A percentile compares a stretch with the other conserved stretches of the same genome.
Conservation (phyloP, 768 basidiomycete species). For the Russula dissimulans region DNA sequence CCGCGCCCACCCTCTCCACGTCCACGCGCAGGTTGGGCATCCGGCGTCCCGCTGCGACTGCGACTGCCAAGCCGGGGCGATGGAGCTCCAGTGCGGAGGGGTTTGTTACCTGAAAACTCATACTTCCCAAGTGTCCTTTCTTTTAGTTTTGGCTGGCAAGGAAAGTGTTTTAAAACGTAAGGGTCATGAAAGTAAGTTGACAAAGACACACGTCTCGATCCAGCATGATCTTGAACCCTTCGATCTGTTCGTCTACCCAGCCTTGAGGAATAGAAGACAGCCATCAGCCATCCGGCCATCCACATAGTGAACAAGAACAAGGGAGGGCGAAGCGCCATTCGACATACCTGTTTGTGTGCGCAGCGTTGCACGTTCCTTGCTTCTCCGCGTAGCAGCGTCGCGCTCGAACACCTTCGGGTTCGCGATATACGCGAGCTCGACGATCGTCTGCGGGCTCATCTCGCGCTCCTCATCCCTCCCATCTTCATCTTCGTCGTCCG, state of each 20-base stretch:
- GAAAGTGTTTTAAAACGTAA: not conserved
- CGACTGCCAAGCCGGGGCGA: constrained; percentile 4
- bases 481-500: constrained; percentile 29
- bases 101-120: constrained; percentile 61
- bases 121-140: constrained; percentile 67
- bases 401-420: constrained; percentile 71
- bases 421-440: constrained; percentile 70
- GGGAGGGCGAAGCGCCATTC: not conserved
- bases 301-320: not conserved
- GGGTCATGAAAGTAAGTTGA: not conserved
- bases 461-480: constrained; percentile 24
- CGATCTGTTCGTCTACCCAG: constrained; percentile 78
- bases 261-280: constrained; percentile 28
- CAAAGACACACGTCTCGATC: constrained; percentile 65
- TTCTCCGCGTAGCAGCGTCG: constrained; percentile 60
- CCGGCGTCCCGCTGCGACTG: constrained; percentile 6
- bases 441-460: constrained; percentile 40
- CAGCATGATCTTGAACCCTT: constrained; percentile 87
- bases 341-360: constrained; percentile 54
- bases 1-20: constrained; percentile 18
- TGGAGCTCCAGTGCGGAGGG: constrained; percentile 2
- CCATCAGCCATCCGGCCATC: not conserved
- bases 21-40: constrained; percentile 10
- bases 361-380: constrained; percentile 58
- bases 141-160: constrained; percentile 49